Conservation (phyloP, 2,329 filamentous ascomycete genomes). For the Fusarium sp. region DNA sequence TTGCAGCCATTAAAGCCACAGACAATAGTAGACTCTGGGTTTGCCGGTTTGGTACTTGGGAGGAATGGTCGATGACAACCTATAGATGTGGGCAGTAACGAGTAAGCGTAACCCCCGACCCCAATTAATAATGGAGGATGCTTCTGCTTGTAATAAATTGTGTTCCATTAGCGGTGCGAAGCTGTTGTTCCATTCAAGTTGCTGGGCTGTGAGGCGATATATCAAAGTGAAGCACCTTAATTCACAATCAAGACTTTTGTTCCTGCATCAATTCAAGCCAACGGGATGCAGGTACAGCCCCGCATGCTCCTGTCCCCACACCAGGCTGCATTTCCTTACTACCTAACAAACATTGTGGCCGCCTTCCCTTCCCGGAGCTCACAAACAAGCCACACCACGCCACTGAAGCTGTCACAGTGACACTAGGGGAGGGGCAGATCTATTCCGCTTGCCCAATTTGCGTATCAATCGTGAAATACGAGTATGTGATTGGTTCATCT, state of each 20-base stretch:
- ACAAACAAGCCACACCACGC: slow-evolving; percentile 17
- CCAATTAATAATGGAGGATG: not conserved
- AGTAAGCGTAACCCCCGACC: not conserved
- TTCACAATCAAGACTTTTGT: not conserved
- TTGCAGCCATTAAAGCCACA: slow-evolving; percentile 21
- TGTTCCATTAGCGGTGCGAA: not conserved
- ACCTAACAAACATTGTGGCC: not conserved
- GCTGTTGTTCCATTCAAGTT: not conserved
- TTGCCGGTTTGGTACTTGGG: not conserved
- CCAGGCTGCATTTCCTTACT: not conserved
- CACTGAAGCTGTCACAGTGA: slow-evolving; percentile 18
- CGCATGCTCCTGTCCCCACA: slow-evolving; percentile 16
- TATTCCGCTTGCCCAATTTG: slow-evolving; percentile 29
- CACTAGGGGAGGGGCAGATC: slow-evolving; percentile 6
- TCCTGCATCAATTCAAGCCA: not conserved
- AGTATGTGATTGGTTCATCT: not conserved
- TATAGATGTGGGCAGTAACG: not conserved
- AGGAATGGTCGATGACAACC: slow-evolving; percentile 28
- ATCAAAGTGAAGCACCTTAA: not conserved
- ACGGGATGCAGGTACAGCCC: not conserved
- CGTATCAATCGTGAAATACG: not conserved
- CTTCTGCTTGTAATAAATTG: not conserved
- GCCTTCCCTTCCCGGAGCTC: slow-evolving; percentile 25
- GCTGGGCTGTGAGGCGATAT: not conserved
- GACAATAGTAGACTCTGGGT: not conserved